These are phyloP conservation scores for Lachnum nothofagi DNA, from an alignment of 2,329 filamentous ascomycete species.

Conservation along the genomic window DNA sequence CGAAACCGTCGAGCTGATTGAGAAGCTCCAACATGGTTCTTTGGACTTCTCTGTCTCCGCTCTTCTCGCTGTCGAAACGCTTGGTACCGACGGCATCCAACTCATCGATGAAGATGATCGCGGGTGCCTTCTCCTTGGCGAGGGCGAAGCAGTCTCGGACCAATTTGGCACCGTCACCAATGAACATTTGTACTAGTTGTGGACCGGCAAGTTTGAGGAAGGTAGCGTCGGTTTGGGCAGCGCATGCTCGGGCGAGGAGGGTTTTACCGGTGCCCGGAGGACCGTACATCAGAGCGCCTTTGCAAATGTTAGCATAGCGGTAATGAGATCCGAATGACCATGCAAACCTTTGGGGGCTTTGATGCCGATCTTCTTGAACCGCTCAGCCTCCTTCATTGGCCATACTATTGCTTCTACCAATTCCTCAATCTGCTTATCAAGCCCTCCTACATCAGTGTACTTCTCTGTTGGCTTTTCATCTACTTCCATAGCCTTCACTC, in stretches of 20 bases:
- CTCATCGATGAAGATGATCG: slow-evolving; percentile 99
- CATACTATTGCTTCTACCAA: slow-evolving; percentile 97
- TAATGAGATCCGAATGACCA: slow-evolving; percentile 17
- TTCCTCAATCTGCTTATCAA: slow-evolving; percentile 99
- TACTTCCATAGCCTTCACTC: slow-evolving; percentile 99
- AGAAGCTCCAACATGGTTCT: slow-evolving; percentile 97
- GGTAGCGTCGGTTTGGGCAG: slow-evolving; percentile 94
- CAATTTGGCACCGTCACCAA: slow-evolving; percentile 94
- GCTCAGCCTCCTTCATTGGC: slow-evolving; percentile 99
- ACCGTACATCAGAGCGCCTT: slow-evolving; percentile 97
- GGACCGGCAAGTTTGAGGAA: slow-evolving; percentile 98
- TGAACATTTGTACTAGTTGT: slow-evolving; percentile 99
- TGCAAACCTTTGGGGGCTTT: slow-evolving; percentile 91
- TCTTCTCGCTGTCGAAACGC: slow-evolving; percentile 98
- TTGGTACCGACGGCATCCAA: slow-evolving; percentile 97
- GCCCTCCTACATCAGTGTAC: slow-evolving; percentile 93
- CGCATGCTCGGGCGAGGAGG: slow-evolving; percentile 87
- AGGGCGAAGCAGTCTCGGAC: slow-evolving; percentile 96
- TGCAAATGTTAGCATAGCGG: slow-evolving; percentile 6
- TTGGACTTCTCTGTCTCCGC: slow-evolving; percentile 94
- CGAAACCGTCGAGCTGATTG: slow-evolving; percentile 97
- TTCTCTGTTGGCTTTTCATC: slow-evolving; percentile 99
- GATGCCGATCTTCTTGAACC: slow-evolving; percentile 99
- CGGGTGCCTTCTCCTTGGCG: slow-evolving; percentile 96
- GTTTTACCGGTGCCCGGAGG: slow-evolving; percentile 88